These are phyloP conservation scores for Begonia masoniana DNA, from an alignment of 306 rosid genomes.

Conservation along the genomic window DNA sequence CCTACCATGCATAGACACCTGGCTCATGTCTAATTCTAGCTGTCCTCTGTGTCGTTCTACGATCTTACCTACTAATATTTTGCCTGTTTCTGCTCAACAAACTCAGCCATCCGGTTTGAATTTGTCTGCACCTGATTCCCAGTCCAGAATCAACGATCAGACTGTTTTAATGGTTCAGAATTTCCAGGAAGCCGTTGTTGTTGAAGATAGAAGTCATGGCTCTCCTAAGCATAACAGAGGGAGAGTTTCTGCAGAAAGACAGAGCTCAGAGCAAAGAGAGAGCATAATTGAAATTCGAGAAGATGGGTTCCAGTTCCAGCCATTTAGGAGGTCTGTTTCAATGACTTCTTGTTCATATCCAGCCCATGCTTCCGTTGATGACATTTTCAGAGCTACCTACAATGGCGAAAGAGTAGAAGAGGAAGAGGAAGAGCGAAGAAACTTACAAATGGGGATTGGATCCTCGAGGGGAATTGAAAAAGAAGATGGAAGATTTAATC, in stretches of 20 bases:
- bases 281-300: conserved; percentile 6
- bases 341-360: conserved; percentile 16
- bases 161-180: conserved; percentile 27
- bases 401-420: conserved; percentile 14
- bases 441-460: conserved; percentile 17
- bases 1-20: conserved; percentile 65
- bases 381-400: conserved; percentile 19
- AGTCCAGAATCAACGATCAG: conserved; percentile 17
- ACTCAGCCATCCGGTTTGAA: conserved; percentile 1
- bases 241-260: conserved; percentile 3
- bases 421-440: conserved; percentile 4
- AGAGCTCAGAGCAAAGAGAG: conserved; percentile 2
- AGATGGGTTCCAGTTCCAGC: conserved; percentile 7
- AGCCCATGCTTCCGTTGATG: conserved; percentile 23
- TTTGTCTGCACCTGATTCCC: conserved; percentile 27
- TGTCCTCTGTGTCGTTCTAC: conserved; percentile 70
- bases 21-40: conserved; percentile 57
- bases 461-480: conserved; percentile 20
- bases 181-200: conserved; percentile 12
- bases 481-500: conserved; percentile 5
- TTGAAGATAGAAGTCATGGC: conserved; percentile 7
- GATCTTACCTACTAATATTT: conserved; percentile 8
- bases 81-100: conserved; percentile 11
- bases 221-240: conserved; percentile 12
- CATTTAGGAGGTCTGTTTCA: conserved; percentile 20